Percentiles rank a stretch among this genome's conserved stretches.
phyloP scores from a whole-genome alignment of 73 alveolate species.

The Stentor roeselii region DNA sequence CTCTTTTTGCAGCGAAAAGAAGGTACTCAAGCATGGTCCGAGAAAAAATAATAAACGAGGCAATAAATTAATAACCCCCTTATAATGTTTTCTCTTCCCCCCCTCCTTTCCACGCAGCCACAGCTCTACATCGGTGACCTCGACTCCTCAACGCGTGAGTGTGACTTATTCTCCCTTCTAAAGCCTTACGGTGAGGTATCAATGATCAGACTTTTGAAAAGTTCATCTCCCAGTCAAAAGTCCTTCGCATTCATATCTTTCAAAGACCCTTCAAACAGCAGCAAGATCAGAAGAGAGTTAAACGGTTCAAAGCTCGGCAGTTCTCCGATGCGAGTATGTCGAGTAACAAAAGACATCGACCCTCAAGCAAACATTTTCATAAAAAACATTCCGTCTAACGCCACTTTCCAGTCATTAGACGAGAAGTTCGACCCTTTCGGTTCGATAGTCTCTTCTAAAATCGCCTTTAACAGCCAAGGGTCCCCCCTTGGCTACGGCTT shows the following conservation, averaged over 20 bases:
- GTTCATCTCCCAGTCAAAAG: not conserved
- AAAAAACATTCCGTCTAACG: constrained; percentile 1
- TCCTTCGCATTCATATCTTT: not conserved
- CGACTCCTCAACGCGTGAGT: not conserved
- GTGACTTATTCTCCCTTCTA: not conserved
- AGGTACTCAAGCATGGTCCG: not conserved
- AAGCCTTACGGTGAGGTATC: not conserved
- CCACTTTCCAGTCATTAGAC: not conserved
- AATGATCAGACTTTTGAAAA: not conserved
- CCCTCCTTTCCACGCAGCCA: not conserved
- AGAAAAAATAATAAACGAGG: not conserved
- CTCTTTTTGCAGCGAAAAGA: not conserved
- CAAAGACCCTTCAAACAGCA: not conserved
- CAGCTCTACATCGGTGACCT: constrained; percentile 6
- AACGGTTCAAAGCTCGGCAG: not conserved
- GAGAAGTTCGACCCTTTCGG: not conserved
- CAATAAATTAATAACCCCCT: not conserved
- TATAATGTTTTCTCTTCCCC: not conserved
- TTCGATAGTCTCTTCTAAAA: not conserved
- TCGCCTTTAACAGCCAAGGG: not conserved
- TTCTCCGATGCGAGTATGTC: not conserved
- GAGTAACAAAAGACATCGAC: not conserved
- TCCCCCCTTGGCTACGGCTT: constrained; percentile 18
- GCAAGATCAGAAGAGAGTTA: not conserved
- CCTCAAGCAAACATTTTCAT: constrained; percentile 15